Evolutionary conservation across 2,329 filamentous ascomycete species (phyloP).

Genomic region (Fusarium newnesense): DNA sequence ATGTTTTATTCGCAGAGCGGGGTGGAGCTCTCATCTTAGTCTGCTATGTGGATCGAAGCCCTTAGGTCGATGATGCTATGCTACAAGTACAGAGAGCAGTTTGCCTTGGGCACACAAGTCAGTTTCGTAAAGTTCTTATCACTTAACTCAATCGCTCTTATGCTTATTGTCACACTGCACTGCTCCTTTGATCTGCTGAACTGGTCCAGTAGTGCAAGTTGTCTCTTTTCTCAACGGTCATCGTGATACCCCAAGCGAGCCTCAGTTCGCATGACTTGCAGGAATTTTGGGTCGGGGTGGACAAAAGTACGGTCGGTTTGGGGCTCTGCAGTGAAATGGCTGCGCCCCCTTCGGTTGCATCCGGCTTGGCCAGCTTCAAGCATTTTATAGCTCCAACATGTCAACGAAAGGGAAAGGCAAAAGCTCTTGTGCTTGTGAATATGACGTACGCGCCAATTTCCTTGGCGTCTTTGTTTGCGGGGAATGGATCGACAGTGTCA

Average conservation of each 20-base stretch:
- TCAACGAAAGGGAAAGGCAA: background rate
- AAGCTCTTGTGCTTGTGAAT: background rate
- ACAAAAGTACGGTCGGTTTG: background rate
- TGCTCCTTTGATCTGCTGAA: background rate
- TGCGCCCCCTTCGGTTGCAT: background rate
- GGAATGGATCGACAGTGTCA: background rate
- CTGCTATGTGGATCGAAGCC: background rate
- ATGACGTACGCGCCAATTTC: slow-evolving; percentile 13
- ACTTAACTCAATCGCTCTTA: background rate
- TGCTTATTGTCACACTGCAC: background rate
- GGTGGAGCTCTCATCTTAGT: background rate
- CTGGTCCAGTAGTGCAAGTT: background rate
- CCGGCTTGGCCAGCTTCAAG: background rate
- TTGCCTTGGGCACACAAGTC: too few relatives aligned
- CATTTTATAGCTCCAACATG: background rate
- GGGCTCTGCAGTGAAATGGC: slow-evolving; percentile 7
- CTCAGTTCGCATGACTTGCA: background rate
- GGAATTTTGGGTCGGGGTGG: background rate
- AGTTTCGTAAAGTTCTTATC: too few relatives aligned
- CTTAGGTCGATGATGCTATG: background rate
- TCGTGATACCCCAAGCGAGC: background rate
- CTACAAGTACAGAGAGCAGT: background rate
- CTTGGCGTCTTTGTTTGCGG: background rate
- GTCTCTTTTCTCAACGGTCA: background rate
- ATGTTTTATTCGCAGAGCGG: background rate